Percentiles rank a stretch among this genome's conserved stretches.
Conservation (phyloP, 2,329 filamentous ascomycete genomes). For the Penicillium sumatraense region DNA sequence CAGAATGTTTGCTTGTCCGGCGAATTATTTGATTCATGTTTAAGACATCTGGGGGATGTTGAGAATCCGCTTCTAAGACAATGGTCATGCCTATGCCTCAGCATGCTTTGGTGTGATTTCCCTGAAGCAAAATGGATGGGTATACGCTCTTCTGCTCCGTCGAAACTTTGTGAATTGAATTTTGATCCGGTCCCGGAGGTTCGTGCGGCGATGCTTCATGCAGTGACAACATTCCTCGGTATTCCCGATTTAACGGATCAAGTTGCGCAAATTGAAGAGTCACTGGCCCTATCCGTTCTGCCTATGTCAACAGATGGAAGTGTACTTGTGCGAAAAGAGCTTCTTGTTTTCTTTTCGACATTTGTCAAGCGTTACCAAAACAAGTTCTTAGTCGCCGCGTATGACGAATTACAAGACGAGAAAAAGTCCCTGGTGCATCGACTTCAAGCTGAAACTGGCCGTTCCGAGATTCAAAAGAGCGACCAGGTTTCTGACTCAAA, state of each 20-base stretch:
- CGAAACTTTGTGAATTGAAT: slow-evolving; percentile 77
- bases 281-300: slow-evolving; percentile 83
- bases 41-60: slow-evolving; percentile 80
- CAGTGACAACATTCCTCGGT: slow-evolving; percentile 89
- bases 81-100: slow-evolving; percentile 94
- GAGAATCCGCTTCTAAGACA: slow-evolving; percentile 89
- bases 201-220: slow-evolving; percentile 88
- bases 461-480: slow-evolving; percentile 26
- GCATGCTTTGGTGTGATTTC: slow-evolving; percentile 89
- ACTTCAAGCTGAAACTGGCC: slow-evolving; percentile 45
- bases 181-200: slow-evolving; percentile 91
- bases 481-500: slow-evolving; percentile 32
- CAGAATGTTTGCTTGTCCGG: slow-evolving; percentile 89
- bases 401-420: slow-evolving; percentile 87
- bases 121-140: slow-evolving; percentile 94
- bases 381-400: slow-evolving; percentile 89
- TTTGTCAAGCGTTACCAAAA: slow-evolving; percentile 89
- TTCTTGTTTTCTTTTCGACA: slow-evolving; percentile 90
- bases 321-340: slow-evolving; percentile 89
- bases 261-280: slow-evolving; percentile 87
- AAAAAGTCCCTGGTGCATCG: slow-evolving; percentile 66
- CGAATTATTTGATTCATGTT: slow-evolving; percentile 86
- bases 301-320: slow-evolving; percentile 94
- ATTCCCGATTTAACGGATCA: slow-evolving; percentile 92
- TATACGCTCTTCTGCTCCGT: slow-evolving; percentile 84